Percentiles rank a stretch among this genome's conserved stretches.
These are phyloP conservation scores for Calycina herbarum DNA, from an alignment of 2,329 filamentous ascomycete genomes.

Conservation along the genomic window DNA sequence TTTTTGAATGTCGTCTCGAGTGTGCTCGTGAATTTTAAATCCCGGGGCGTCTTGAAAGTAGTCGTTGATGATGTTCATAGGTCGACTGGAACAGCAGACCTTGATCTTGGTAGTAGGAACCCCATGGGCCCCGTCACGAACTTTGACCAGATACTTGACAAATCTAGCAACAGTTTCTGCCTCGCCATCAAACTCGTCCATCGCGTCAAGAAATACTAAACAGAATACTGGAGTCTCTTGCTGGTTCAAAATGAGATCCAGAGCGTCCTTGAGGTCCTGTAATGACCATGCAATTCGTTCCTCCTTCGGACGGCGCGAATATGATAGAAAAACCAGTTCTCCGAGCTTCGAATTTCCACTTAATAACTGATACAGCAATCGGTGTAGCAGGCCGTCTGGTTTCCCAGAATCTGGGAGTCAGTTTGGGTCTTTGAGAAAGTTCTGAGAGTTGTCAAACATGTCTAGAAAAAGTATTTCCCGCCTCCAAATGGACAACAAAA, in stretches of 20 bases:
- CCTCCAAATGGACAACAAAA: too few relatives aligned
- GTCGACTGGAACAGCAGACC: constrained; percentile 4
- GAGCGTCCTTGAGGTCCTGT: neutral
- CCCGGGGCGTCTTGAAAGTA: neutral
- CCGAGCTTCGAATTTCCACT: neutral
- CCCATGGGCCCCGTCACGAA: neutral
- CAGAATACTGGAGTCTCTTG: constrained; percentile 4
- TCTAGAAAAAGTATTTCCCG: too few relatives aligned
- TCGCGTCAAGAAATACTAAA: constrained; percentile 17
- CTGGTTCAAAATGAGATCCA: neutral
- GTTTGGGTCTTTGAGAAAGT: too few relatives aligned
- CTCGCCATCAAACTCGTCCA: constrained; percentile 16
- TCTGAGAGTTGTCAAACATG: too few relatives aligned
- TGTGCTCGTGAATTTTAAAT: constrained; percentile 11
- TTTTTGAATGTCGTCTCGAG: neutral
- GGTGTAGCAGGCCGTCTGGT: constrained; percentile 12
- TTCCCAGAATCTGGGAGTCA: too few relatives aligned
- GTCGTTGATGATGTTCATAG: neutral
- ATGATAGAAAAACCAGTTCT: constrained; percentile 7
- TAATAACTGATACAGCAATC: constrained; percentile 13
- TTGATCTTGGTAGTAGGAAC: constrained; percentile 4
- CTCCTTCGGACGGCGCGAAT: neutral
- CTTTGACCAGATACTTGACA: neutral
- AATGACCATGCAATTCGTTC: neutral
- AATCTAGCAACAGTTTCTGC: neutral